A percentile compares a stretch with the other conserved stretches of the same genome.
phyloP scores from a whole-genome alignment of 352 stramenopile genomes.

The Phytophthora sp. region DNA sequence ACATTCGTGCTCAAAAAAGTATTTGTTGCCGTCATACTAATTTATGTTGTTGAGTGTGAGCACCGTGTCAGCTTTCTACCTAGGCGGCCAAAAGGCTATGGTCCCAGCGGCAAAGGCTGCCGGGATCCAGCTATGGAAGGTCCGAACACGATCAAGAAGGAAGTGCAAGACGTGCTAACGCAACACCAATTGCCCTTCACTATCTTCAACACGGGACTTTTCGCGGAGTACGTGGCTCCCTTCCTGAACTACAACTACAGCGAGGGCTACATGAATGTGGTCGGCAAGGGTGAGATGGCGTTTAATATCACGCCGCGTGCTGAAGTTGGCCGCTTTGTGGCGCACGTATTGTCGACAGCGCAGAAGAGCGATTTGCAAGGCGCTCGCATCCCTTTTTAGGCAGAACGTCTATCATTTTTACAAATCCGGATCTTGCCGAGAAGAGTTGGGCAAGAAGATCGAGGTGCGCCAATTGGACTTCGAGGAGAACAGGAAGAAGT shows the following conservation, averaged over 20 bases:
- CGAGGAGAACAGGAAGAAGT: conserved; percentile 32
- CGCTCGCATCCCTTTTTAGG: conserved; percentile 20
- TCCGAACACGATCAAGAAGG: background rate
- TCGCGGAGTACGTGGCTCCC: background rate
- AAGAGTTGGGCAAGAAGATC: conserved; percentile 35
- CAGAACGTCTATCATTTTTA: conserved; percentile 18
- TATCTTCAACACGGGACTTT: background rate
- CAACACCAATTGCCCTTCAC: background rate
- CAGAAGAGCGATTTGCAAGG: conserved; percentile 17
- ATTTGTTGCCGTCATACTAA: too few species aligned
- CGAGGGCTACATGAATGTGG: conserved; percentile 27
- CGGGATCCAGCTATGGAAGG: conserved; percentile 20
- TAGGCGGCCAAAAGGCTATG: conserved; percentile 10
- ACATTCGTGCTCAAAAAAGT: too few species aligned
- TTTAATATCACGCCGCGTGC: background rate
- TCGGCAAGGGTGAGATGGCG: conserved; percentile 19
- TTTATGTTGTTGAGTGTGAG: too few species aligned
- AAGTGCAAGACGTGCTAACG: background rate
- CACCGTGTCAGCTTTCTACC: background rate
- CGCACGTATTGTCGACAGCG: conserved; percentile 14
- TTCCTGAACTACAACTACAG: background rate
- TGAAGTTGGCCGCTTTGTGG: conserved; percentile 22
- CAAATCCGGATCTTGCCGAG: conserved; percentile 20
- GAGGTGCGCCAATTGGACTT: conserved; percentile 20
- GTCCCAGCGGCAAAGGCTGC: conserved; percentile 23